A percentile compares a stretch with the other conserved stretches of the same genome.
phyloP scores from a whole-genome alignment of 257 asterid species.

The Coffea eugenioides region DNA sequence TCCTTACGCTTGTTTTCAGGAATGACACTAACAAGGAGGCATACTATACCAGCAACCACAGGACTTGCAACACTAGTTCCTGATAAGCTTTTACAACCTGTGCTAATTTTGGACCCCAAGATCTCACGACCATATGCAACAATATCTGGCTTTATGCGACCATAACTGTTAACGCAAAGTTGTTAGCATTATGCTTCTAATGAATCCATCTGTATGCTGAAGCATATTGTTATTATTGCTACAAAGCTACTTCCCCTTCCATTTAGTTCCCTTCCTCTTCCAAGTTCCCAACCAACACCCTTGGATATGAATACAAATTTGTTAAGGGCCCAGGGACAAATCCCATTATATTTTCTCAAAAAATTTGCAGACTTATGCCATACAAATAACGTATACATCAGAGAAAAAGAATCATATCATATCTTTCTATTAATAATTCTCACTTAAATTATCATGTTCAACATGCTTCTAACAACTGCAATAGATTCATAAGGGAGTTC shows the following conservation, averaged over 20 bases:
- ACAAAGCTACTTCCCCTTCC: neutral
- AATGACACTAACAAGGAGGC: conserved; percentile 89
- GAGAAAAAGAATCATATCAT: neutral
- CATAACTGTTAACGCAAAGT: conserved; percentile 60
- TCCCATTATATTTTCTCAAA: neutral
- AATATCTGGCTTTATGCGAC: conserved; percentile 96
- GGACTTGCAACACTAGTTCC: conserved; percentile 99
- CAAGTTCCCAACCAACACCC: neutral
- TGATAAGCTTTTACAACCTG: conserved; percentile 97
- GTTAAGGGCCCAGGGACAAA: neutral
- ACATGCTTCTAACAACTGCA: neutral
- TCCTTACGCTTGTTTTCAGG: conserved; percentile 83
- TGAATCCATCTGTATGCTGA: neutral
- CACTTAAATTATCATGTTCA: neutral
- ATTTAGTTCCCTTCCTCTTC: neutral
- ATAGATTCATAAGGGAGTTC: neutral
- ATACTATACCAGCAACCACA: conserved; percentile 97
- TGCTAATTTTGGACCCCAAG: conserved; percentile 96
- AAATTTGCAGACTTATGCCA: neutral
- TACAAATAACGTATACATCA: neutral
- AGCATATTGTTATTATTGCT: neutral
- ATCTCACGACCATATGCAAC: conserved; percentile 99
- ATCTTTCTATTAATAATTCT: neutral
- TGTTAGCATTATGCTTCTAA: conserved; percentile 16
- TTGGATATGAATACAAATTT: neutral